These are phyloP conservation scores for Heliosperma pusillum DNA, from an alignment of 148 eudicot genomes.

Conservation along the genomic window DNA sequence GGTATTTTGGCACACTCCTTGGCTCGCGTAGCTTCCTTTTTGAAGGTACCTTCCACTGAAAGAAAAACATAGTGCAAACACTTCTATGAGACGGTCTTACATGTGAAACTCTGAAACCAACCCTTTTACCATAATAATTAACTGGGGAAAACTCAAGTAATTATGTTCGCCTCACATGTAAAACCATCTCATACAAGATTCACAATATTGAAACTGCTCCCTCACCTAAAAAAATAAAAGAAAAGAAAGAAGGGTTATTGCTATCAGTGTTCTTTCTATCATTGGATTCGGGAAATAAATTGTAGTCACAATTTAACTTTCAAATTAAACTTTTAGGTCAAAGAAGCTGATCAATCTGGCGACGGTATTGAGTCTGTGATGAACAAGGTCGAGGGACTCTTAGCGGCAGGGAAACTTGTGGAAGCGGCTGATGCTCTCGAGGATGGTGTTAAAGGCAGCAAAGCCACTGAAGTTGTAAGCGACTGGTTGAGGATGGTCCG, in stretches of 20 bases:
- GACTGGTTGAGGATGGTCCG: conserved; percentile 75
- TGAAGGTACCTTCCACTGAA: conserved; percentile 52
- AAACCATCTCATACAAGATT: too few relatives aligned
- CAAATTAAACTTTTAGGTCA: conserved; percentile 41
- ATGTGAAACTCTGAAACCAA: neutral
- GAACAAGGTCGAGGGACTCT: conserved; percentile 63
- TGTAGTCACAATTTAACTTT: neutral
- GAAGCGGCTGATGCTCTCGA: conserved; percentile 93
- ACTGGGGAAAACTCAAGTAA: neutral
- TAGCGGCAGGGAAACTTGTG: conserved; percentile 77
- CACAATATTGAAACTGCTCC: too few relatives aligned
- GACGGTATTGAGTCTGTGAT: conserved; percentile 86
- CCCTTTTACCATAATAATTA: neutral
- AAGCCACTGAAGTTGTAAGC: conserved; percentile 59
- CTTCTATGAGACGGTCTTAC: neutral
- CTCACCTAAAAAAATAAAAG: too few relatives aligned
- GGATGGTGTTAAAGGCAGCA: conserved; percentile 71
- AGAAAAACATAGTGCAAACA: neutral
- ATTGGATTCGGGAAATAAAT: neutral
- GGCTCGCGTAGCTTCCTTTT: conserved; percentile 72
- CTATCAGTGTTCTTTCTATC: neutral
- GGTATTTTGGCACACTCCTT: conserved; percentile 86
- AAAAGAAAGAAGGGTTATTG: neutral
- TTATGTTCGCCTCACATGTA: neutral
- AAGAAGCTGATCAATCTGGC: conserved; percentile 70